Base-by-base conservation (phyloP, 768 basidiomycete genomes). In the Hemileccinum rubropunctum region DNA sequence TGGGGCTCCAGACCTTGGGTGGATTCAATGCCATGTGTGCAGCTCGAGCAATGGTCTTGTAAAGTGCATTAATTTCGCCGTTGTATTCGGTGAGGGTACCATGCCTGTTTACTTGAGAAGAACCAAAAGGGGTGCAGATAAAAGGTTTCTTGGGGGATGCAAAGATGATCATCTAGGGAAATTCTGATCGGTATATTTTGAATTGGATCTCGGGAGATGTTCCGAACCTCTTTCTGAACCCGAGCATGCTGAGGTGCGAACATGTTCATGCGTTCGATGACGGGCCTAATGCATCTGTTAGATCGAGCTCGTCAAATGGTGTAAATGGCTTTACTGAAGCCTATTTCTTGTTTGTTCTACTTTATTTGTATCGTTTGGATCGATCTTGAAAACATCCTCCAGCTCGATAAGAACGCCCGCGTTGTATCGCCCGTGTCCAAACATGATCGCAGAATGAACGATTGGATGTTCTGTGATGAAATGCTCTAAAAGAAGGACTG, bases 191-290 rank as follows among this genome's bases (percentile, higher is more conserved):
- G 11, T 9, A 30, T 23, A 23, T 23, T 23, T n/a, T 23, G 23
- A 23, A 23, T 30, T 9, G 8, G 11, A 30, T 9, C 11, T 12
- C 28, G 28, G 4, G 11, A 30, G 28, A 12, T 9, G 28, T 4
- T 5, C 14, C 52, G 17, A 36, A 61, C 59, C 59, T 60, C 59
- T 21, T 58, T 61, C 26, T 58, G 59, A 1, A 60, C 42, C 15
- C 59, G 59, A 26, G 59, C 49, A 4, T 61, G 56, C 27, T 58
- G 56, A 9, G 59, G 59, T 17, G 59, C 59, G 6, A 58, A 61
- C 39, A 50, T 38, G 30, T 60, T 60, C 59, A 58, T 50, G 11
- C 59, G 56, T 15, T 60, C 59, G 9, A 60, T 33, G 30, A 32
- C 52, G 35, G 27, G 41, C 36, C 59, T 35, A 44, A 23, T 5